Conservation (phyloP, 345 rosid genomes). For the Euphorbia lathyris region DNA sequence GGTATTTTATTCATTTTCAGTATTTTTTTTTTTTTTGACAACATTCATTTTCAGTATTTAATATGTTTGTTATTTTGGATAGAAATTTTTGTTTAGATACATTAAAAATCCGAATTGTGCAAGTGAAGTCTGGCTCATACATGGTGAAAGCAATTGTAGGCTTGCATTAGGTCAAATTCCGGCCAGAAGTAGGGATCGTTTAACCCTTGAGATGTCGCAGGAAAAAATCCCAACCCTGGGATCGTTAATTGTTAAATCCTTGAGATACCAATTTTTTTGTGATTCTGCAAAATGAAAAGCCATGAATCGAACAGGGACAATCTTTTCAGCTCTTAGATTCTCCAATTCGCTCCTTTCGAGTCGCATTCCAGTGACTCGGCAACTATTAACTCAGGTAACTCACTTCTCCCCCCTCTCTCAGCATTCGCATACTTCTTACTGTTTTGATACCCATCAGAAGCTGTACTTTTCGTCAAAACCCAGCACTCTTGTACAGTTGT, state of each 20-base stretch:
- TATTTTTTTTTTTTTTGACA: too few species aligned
- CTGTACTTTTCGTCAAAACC: constrained; percentile 42
- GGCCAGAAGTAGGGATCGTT: too few species aligned
- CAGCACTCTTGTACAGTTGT: constrained; percentile 42
- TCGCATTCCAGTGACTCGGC: constrained; percentile 30
- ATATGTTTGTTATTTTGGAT: too few species aligned
- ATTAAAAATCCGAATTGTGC: too few species aligned
- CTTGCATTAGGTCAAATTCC: too few species aligned
- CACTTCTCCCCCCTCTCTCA: constrained; percentile 18
- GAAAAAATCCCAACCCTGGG: background rate
- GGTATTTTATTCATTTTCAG: too few species aligned
- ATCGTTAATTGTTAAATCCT: background rate
- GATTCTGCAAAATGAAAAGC: too few species aligned
- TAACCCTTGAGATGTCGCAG: background rate
- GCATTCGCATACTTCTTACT: background rate
- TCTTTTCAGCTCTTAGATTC: constrained; percentile 37
- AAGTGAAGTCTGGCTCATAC: too few species aligned
- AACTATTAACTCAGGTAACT: constrained; percentile 40
- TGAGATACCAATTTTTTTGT: too few species aligned
- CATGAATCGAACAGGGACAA: constrained; percentile 60
- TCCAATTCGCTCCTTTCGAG: constrained; percentile 34
- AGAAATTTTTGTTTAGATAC: too few species aligned
- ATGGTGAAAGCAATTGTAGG: too few species aligned
- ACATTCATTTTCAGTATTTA: too few species aligned
- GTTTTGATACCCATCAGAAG: constrained; percentile 23